Conservation (phyloP, 2,329 filamentous ascomycete species). For the Talaromyces sp. region DNA sequence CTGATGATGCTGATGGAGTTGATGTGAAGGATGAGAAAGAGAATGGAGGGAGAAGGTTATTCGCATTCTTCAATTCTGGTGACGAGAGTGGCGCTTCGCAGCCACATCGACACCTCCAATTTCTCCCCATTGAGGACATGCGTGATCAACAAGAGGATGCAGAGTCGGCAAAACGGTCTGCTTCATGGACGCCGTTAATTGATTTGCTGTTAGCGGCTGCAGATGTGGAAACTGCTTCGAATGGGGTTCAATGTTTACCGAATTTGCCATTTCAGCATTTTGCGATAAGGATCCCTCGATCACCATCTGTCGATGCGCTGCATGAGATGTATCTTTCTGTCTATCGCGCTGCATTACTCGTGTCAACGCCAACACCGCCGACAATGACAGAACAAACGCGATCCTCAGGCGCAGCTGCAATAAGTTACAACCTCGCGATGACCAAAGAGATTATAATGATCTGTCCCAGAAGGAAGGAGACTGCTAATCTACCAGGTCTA, state of each 20-base stretch:
- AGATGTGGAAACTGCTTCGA: not conserved
- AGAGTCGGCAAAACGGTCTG: not conserved
- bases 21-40: not conserved
- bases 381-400: not conserved
- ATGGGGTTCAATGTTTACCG: constrained; percentile 27
- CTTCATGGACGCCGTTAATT: constrained; percentile 50
- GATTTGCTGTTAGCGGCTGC: constrained; percentile 31
- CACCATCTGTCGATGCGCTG: constrained; percentile 27
- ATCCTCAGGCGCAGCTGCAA: constrained; percentile 40
- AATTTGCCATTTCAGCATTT: constrained; percentile 53
- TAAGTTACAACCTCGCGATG: constrained; percentile 60
- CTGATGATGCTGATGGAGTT: not conserved
- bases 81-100: constrained; percentile 49
- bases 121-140: constrained; percentile 48
- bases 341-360: constrained; percentile 41
- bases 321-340: constrained; percentile 40
- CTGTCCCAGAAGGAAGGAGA: constrained; percentile 49
- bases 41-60: constrained; percentile 30
- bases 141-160: constrained; percentile 15
- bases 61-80: constrained; percentile 52
- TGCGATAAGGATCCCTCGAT: constrained; percentile 24
- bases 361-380: not conserved
- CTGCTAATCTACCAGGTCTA: constrained; percentile 36
- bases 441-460: constrained; percentile 54
- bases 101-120: constrained; percentile 48